Evolutionary conservation across 495 filamentous ascomycete genomes (phyloP), one percentile per base, ranked within the genome.

Genomic region (Tuber magnatum): DNA sequence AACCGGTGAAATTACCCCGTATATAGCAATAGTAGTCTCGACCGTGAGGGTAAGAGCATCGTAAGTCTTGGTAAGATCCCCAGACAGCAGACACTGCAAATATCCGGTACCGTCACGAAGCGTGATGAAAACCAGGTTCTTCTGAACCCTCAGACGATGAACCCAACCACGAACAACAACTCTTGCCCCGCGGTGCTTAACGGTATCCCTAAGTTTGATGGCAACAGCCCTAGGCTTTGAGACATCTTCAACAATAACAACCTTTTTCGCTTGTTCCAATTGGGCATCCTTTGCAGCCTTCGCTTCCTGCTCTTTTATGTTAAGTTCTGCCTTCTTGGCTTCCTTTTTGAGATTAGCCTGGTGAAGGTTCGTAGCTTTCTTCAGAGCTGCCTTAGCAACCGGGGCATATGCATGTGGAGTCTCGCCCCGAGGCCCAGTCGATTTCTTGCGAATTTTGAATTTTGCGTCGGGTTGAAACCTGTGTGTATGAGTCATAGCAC

Each of bases 51-150:
- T 92, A 80, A 97, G 84, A 71, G 93, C 92, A 84, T 98, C 94
- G 86, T 97, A 96, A 41, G 93, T 95, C 86, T 93, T 95, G 79
- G 92, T 91, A 79, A 99, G 86, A 69, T 91, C 88, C 1, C 92
- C 88, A 61, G 83, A 79, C 78, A 99, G 83, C 77, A 99, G 87
- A 78, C 93, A 96, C 87, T 97, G 94, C 76, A 99, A 85, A 79
- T 91, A 90, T 38, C 94, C 94, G 79, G 94, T 94, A 56, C 95
- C 95, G 80, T 97, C 95, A 81, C 90, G 86, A 48, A 99, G 86
- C 18, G 91, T 94, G 78, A 98, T 85, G 84, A 99, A 99, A 68
- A 93, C 89, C 68, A 92, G 88, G 77, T 92, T 91, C 86, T 96
- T 97, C 85, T 98, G 95, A 70, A 86, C 86, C 70, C 94, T 89